Conservation (phyloP, 345 rosid genomes). For the Odontarrhena argentea region DNA sequence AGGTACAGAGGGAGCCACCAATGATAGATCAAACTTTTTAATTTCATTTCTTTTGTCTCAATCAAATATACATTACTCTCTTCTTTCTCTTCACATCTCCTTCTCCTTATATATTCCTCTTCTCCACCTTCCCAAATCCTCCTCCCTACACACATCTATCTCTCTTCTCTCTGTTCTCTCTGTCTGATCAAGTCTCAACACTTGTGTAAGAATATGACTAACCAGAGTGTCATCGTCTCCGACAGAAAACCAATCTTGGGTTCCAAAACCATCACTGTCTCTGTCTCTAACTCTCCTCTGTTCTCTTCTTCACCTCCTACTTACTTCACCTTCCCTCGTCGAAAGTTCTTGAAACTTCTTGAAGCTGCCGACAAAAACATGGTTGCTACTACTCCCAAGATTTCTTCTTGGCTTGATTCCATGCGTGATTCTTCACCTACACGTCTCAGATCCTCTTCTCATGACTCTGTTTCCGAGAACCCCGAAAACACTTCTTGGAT, state of each 20-base stretch:
- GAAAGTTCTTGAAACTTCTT: constrained; percentile 49
- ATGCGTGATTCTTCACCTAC: constrained; percentile 94
- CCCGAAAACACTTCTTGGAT: constrained; percentile 58
- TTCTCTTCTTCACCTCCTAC: constrained; percentile 46
- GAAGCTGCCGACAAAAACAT: constrained; percentile 44
- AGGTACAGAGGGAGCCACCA: constrained; percentile 49
- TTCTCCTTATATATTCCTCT: constrained; percentile 46
- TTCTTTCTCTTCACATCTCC: constrained; percentile 22
- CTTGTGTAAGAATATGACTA: constrained; percentile 54
- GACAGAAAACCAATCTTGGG: constrained; percentile 51
- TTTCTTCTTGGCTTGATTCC: constrained; percentile 69
- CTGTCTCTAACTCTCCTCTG: constrained; percentile 47
- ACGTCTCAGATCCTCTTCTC: constrained; percentile 53
- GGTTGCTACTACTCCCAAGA: constrained; percentile 40
- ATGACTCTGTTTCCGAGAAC: constrained; percentile 42
- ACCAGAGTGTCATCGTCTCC: constrained; percentile 68
- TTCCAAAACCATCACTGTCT: constrained; percentile 44
- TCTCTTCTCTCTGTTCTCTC: constrained; percentile 20
- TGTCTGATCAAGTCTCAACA: constrained; percentile 8
- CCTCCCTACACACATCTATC: constrained; percentile 33
- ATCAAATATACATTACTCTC: not conserved
- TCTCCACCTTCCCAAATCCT: constrained; percentile 39
- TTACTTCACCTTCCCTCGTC: constrained; percentile 45
- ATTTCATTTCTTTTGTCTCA: constrained; percentile 26
- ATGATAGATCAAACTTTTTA: constrained; percentile 33